Evolutionary conservation across 2,329 filamentous ascomycete species (phyloP).

Genomic region (Talaromyces albobiverticillius): DNA sequence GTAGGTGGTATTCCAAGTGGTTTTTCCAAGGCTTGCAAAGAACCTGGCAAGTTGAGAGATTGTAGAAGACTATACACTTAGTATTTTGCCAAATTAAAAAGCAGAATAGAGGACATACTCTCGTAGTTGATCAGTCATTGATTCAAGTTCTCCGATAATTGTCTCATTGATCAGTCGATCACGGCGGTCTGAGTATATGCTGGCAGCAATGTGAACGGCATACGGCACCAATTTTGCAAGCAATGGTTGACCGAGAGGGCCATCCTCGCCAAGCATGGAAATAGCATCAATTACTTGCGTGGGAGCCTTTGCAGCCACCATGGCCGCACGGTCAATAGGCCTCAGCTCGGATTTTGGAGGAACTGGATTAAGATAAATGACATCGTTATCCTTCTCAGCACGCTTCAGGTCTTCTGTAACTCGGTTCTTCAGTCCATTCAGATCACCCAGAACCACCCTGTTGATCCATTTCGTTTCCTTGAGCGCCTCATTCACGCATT

Average conservation of each 20-base stretch:
- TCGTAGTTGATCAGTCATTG: constrained; percentile 74
- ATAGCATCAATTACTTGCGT: constrained; percentile 78
- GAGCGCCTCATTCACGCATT: constrained; percentile 79
- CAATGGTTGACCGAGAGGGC: constrained; percentile 77
- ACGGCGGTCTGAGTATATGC: constrained; percentile 88
- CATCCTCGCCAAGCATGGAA: constrained; percentile 73
- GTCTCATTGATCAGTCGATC: constrained; percentile 87
- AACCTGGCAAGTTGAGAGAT: constrained; percentile 84
- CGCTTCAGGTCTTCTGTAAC: constrained; percentile 85
- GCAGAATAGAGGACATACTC: constrained; percentile 48
- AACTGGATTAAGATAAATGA: constrained; percentile 84
- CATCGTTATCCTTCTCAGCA: constrained; percentile 92
- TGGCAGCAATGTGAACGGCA: constrained; percentile 89
- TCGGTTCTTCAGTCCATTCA: constrained; percentile 76
- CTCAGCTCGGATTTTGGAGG: constrained; percentile 86
- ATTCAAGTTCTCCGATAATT: constrained; percentile 80
- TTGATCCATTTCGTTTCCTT: constrained; percentile 81
- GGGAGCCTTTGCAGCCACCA: constrained; percentile 78
- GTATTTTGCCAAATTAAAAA: no score
- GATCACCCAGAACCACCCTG: constrained; percentile 74
- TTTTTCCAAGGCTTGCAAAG: constrained; percentile 90
- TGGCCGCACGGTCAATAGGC: constrained; percentile 78
- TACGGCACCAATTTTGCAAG: constrained; percentile 94
- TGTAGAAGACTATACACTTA: constrained; percentile 65
- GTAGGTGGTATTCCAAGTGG: constrained; percentile 84